Evolutionary conservation across 306 rosid species (phyloP), one percentile per base, ranked within the genome.

Genomic region (Fragaria iinumae): DNA sequence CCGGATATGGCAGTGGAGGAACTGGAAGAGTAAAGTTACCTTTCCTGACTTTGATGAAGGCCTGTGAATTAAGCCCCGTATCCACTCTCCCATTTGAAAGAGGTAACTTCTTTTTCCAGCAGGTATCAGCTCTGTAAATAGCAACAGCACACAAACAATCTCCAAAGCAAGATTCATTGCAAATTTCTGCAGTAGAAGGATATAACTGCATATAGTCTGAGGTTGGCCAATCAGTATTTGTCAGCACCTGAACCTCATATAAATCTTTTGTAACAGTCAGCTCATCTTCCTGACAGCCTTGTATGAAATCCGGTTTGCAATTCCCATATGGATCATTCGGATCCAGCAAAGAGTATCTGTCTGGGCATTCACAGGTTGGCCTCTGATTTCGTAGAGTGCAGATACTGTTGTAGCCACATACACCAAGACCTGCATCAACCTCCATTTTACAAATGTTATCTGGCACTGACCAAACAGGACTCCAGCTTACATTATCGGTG

Each of bases 361-460:
- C 20, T 17, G 80, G 84, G 36, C 89, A 85, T 21, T 16, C 8
- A 60, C 91, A 80, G 5, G 23, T 75, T 0, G 85, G 84, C 78
- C 81, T 87, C 13, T 52, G 27, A 29, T 75, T 48, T 29, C 41
- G 75, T 11, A 82, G 43, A 27, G 50, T 32, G 71, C 94, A 90
- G 18, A 86, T 68, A 49, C 87, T 86, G 65, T 90, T 84, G 70
- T 76, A 79, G 5, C 91, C 91, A 59, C 94, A 87, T 11, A 84
- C 70, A 18, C 87, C 88, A 20, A 23, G 74, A 14, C 91, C 85
- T 0, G 18, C 0, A 32, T 1, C 13, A 3, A 68, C 65, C 1
- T 1, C 0, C 43, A 45, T 5, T 9, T 6, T 3, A 65, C 65
- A 89, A 21, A 76, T 76, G 47, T 81, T 14, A 12, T 53, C 57